phyloP scores from a whole-genome alignment of 169 alveolate genomes.

The Plasmodium vivax region DNA sequence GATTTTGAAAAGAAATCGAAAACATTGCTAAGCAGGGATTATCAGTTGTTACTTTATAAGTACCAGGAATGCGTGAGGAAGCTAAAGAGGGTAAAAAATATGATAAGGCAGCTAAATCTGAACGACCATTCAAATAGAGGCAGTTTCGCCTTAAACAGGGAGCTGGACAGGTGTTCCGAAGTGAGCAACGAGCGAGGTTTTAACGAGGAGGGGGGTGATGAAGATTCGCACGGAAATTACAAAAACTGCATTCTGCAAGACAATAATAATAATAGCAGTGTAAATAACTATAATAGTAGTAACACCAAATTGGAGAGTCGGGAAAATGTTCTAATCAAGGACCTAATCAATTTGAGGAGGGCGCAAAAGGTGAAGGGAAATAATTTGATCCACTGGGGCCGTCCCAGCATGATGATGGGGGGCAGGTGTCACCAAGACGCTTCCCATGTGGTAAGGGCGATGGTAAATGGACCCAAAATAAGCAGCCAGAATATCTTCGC shows the following conservation, averaged over 20 bases:
- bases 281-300: too few relatives aligned
- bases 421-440: neutral
- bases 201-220: neutral
- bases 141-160: neutral
- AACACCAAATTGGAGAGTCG: neutral
- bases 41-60: conserved; percentile 29
- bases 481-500: neutral
- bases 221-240: neutral
- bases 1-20: conserved; percentile 38
- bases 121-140: neutral
- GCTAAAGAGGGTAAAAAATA: conserved; percentile 36
- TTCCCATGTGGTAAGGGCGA: neutral
- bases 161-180: conserved; percentile 11
- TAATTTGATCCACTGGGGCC: neutral
- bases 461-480: neutral
- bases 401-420: neutral
- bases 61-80: conserved; percentile 55
- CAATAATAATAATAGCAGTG: conserved; percentile 7
- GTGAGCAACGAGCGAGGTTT: neutral
- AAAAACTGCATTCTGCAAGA: neutral
- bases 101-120: conserved; percentile 41
- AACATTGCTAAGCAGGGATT: conserved; percentile 36
- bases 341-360: neutral
- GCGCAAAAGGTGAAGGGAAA: neutral
- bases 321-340: neutral